Evolutionary conservation across 2,329 filamentous ascomycete species (phyloP).

Genomic region (Fusarium mangiferae): DNA sequence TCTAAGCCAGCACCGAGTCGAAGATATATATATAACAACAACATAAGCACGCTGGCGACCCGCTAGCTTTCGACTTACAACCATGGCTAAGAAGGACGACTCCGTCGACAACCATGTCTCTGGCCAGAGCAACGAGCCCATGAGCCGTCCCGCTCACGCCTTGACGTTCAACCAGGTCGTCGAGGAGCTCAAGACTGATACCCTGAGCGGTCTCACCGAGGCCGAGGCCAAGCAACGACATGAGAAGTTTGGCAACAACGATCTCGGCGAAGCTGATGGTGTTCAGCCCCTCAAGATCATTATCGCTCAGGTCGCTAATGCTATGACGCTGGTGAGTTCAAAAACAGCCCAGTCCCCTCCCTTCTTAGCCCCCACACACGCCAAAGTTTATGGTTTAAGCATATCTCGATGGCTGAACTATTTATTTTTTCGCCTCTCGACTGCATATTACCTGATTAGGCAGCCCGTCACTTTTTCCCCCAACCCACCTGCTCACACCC

Average conservation of each 20-base stretch:
- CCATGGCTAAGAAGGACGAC: slow-evolving; percentile 39
- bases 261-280: slow-evolving; percentile 58
- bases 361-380: slow-evolving; percentile 8
- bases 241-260: slow-evolving; percentile 66
- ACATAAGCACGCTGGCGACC: slow-evolving; percentile 23
- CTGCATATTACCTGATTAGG: slow-evolving; percentile 54
- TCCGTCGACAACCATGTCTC: slow-evolving; percentile 43
- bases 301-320: slow-evolving; percentile 73
- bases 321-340: slow-evolving; percentile 70
- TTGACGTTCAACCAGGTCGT: slow-evolving; percentile 60
- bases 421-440: slow-evolving; percentile 43
- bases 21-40: background rate
- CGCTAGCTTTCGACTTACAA: slow-evolving; percentile 20
- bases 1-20: slow-evolving; percentile 4
- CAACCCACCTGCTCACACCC: slow-evolving; percentile 1
- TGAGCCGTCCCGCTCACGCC: slow-evolving; percentile 68
- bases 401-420: slow-evolving; percentile 19
- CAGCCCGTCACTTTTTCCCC: slow-evolving; percentile 52
- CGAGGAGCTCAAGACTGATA: slow-evolving; percentile 62
- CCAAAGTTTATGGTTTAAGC: slow-evolving; percentile 18
- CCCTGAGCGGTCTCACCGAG: slow-evolving; percentile 63
- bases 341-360: background rate
- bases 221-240: slow-evolving; percentile 62
- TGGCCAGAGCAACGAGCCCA: slow-evolving; percentile 49
- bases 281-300: slow-evolving; percentile 69